phyloP scores from a whole-genome alignment of 2,329 filamentous ascomycete species.

The Dendryphion nanum region DNA sequence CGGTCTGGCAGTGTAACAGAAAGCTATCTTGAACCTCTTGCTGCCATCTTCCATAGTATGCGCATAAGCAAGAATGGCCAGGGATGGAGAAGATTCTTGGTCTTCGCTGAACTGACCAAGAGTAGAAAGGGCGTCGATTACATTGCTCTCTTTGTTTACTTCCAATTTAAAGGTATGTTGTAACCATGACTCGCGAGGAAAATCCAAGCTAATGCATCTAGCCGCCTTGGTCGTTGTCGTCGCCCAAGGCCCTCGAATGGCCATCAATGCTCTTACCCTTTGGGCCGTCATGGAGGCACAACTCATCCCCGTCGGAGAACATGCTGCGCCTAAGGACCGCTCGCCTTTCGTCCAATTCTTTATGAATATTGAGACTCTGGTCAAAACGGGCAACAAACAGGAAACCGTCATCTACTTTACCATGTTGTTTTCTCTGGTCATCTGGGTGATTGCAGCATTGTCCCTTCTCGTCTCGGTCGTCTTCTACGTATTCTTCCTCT shows the following conservation, averaged over 20 bases:
- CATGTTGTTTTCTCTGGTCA: constrained; percentile 88
- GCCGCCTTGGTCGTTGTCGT: constrained; percentile 86
- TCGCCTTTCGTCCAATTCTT: constrained; percentile 74
- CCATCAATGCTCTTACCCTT: constrained; percentile 84
- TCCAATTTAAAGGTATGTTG: constrained; percentile 63
- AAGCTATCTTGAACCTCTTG: constrained; percentile 85
- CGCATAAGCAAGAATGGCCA: constrained; percentile 66
- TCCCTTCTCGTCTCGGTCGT: constrained; percentile 70
- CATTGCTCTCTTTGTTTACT: constrained; percentile 87
- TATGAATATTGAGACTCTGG: constrained; percentile 72
- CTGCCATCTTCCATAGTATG: constrained; percentile 79
- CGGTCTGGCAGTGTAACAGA: constrained; percentile 82
- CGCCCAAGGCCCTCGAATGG: constrained; percentile 88
- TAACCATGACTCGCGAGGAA: background rate
- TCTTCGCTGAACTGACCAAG: constrained; percentile 87
- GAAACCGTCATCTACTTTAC: constrained; percentile 81
- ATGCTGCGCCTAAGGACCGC: constrained; percentile 56
- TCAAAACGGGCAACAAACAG: constrained; percentile 65
- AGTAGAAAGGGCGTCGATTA: constrained; percentile 90
- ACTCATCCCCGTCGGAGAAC: constrained; percentile 61
- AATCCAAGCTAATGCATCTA: constrained; percentile 41
- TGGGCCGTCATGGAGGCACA: constrained; percentile 78
- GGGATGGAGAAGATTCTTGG: constrained; percentile 87
- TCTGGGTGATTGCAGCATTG: constrained; percentile 83
- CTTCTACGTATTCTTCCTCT: constrained; percentile 86